Conservation (phyloP, 139 green algal genomes). For the Desmodesmus armatus region DNA sequence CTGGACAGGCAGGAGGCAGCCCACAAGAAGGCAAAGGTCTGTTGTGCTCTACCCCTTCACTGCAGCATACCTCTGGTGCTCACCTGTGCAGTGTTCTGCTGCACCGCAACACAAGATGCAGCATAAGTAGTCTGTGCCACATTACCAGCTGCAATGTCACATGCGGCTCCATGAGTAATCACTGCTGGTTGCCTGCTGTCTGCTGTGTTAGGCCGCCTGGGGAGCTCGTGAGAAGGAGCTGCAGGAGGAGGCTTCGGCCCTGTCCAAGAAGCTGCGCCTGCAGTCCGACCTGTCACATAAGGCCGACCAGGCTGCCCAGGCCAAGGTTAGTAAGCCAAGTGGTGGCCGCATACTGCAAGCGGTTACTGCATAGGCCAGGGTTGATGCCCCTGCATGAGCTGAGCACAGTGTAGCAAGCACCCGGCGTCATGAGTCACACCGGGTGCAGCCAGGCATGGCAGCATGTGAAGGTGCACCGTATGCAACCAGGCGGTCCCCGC, state of each 20-base stretch:
- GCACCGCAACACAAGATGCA: background rate
- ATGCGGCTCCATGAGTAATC: no score
- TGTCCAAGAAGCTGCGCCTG: slow-evolving; percentile 4
- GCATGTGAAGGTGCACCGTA: no score
- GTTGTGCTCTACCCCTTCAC: background rate
- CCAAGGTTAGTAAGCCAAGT: no score
- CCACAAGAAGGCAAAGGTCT: background rate
- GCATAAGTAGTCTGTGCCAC: slow-evolving; percentile 8
- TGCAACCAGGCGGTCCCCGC: no score
- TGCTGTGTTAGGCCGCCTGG: slow-evolving; percentile 7
- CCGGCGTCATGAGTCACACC: no score
- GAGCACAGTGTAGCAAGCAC: no score
- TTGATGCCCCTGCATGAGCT: no score
- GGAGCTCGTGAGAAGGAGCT: slow-evolving; percentile 23
- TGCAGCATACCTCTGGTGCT: background rate
- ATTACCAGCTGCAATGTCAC: background rate
- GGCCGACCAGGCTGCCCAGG: slow-evolving; percentile 1
- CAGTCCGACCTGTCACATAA: background rate
- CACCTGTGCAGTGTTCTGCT: background rate
- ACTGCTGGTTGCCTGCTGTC: background rate
- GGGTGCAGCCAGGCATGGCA: no score
- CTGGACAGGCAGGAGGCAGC: slow-evolving; percentile 11
- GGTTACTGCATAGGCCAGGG: no score
- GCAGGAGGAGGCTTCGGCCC: background rate
- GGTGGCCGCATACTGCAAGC: no score